Evolutionary conservation across 208 protist species (phyloP).

Genomic region (Wallacemonas sp.): DNA sequence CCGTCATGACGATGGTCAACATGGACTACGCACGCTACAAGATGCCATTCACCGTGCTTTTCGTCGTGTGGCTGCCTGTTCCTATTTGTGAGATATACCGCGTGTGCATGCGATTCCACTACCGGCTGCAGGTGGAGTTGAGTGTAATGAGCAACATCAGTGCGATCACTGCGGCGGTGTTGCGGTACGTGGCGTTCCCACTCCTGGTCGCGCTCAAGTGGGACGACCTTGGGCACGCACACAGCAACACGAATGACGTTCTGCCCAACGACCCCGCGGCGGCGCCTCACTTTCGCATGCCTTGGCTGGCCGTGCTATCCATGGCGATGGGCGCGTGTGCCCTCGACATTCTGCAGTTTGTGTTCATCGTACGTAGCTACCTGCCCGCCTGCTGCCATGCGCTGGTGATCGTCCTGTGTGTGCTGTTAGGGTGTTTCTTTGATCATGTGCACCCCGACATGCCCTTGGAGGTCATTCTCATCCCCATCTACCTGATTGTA

Average conservation of each 20-base stretch:
- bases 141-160: neutral
- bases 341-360: neutral
- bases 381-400: neutral
- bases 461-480: neutral
- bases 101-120: neutral
- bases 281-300: neutral
- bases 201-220: conserved; percentile 3
- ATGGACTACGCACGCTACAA: neutral
- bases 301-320: neutral
- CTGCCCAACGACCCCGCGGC: neutral
- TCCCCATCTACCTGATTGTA: neutral
- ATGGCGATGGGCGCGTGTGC: neutral
- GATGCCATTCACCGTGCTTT: conserved; percentile 1
- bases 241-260: neutral
- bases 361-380: neutral
- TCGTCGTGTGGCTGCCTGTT: conserved; percentile 3
- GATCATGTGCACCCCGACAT: neutral
- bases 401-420: neutral
- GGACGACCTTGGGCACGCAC: conserved; percentile 2
- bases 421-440: neutral
- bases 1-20: neutral
- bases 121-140: neutral
- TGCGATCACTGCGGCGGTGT: neutral
- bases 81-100: neutral
- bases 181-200: neutral